These are phyloP conservation scores for Durotheca rogersii DNA, from an alignment of 495 filamentous ascomycete genomes.

Conservation along the genomic window DNA sequence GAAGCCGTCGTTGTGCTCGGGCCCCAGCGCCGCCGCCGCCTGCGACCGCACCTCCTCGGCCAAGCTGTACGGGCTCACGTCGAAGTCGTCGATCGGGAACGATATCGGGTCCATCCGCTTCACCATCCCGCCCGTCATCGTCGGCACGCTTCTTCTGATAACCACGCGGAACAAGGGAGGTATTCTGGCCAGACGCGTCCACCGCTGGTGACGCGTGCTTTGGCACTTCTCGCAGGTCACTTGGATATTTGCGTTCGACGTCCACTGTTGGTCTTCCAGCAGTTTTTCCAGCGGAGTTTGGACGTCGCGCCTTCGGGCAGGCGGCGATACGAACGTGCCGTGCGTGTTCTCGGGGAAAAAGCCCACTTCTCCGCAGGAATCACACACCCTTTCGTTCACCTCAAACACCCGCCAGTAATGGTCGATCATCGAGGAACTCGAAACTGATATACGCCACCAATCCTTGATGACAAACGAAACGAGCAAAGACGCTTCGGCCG, in stretches of 20 bases:
- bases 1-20: slow-evolving; percentile 18
- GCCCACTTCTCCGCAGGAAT: background rate
- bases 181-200: background rate
- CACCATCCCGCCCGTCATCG: background rate
- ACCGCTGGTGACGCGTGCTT: background rate
- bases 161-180: slow-evolving; percentile 5
- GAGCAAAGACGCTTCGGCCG: slow-evolving; percentile 21
- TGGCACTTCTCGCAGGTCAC: background rate
- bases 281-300: slow-evolving; percentile 1
- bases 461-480: background rate
- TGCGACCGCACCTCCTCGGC: slow-evolving; percentile 9
- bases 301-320: slow-evolving; percentile 19
- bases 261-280: background rate
- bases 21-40: slow-evolving; percentile 2
- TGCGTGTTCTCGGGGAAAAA: slow-evolving; percentile 7
- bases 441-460: background rate
- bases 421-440: slow-evolving; percentile 9
- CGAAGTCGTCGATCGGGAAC: slow-evolving; percentile 41
- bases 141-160: background rate
- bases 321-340: slow-evolving; percentile 23
- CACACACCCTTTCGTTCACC: slow-evolving; percentile 6
- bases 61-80: slow-evolving; percentile 36
- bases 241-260: background rate
- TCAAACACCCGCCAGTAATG: slow-evolving; percentile 43
- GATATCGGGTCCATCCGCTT: slow-evolving; percentile 35